Percentiles rank a stretch among this genome's conserved stretches.
phyloP scores from a whole-genome alignment of 345 rosid genomes.

The Trapa bicornis region DNA sequence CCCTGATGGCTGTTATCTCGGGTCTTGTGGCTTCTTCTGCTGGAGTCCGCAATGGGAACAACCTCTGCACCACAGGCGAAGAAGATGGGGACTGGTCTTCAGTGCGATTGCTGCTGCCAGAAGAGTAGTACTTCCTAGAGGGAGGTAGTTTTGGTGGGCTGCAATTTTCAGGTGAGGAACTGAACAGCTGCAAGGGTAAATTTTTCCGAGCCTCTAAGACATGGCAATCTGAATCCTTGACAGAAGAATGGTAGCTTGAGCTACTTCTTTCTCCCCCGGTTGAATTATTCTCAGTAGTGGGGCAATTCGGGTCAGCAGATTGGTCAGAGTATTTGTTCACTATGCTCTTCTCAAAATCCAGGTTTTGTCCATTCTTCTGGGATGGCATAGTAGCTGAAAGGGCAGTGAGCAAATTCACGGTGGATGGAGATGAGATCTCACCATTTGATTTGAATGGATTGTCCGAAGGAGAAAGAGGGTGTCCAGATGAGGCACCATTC shows the following conservation, averaged over 20 bases:
- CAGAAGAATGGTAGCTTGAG: constrained; percentile 55
- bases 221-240: constrained; percentile 62
- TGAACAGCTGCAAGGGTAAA: constrained; percentile 66
- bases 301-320: constrained; percentile 24
- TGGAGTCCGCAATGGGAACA: constrained; percentile 63
- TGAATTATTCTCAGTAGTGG: constrained; percentile 30
- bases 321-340: constrained; percentile 28
- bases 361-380: constrained; percentile 49
- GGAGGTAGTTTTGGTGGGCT: constrained; percentile 59
- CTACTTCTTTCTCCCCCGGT: constrained; percentile 57
- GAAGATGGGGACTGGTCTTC: constrained; percentile 73
- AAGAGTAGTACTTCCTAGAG: constrained; percentile 73
- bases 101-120: constrained; percentile 77
- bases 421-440: constrained; percentile 44
- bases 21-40: constrained; percentile 37
- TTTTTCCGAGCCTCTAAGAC: constrained; percentile 40
- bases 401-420: constrained; percentile 61
- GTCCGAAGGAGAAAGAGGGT: constrained; percentile 19
- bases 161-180: constrained; percentile 59
- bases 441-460: constrained; percentile 32
- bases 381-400: constrained; percentile 58
- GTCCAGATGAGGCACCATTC: constrained; percentile 34
- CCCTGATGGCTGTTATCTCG: constrained; percentile 23
- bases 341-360: constrained; percentile 49
- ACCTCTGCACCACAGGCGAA: constrained; percentile 57